Percentiles rank a stretch among this genome's conserved stretches.
Evolutionary conservation across 176 grass and related monocot genomes (phyloP).

Genomic region (Rhipidocladum racemiflorum): DNA sequence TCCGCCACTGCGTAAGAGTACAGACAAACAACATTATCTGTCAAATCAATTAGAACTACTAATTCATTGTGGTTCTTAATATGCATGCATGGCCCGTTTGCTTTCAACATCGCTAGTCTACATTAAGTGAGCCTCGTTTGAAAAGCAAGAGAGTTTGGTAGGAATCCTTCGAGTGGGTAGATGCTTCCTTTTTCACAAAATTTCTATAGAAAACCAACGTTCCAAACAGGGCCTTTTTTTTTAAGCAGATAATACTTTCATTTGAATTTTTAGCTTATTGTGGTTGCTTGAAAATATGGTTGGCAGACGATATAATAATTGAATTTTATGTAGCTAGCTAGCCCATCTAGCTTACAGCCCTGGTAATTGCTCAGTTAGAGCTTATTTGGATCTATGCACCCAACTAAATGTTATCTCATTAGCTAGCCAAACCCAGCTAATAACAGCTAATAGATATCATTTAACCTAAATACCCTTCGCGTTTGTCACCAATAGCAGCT

Average conservation of each 20-base stretch:
- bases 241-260: not conserved
- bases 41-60: too few relatives aligned
- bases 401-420: too few relatives aligned
- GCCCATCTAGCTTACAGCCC: not conserved
- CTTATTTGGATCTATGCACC: too few relatives aligned
- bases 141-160: not conserved
- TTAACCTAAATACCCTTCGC: too few relatives aligned
- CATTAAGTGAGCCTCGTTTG: not conserved
- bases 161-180: not conserved
- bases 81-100: not conserved
- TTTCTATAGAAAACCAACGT: not conserved
- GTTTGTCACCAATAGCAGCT: too few relatives aligned
- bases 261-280: not conserved
- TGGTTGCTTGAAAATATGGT: constrained; percentile 8
- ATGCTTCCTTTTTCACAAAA: not conserved
- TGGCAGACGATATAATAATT: not conserved
- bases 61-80: not conserved
- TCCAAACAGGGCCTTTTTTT: not conserved
- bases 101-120: not conserved
- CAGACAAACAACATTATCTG: too few relatives aligned
- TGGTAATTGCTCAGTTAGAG: not conserved
- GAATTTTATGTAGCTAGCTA: not conserved
- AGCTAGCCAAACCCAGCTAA: too few relatives aligned
- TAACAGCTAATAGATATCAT: too few relatives aligned
- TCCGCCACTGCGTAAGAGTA: too few relatives aligned